A percentile compares a stretch with the other conserved stretches of the same genome.
phyloP scores from a whole-genome alignment of 2,329 filamentous ascomycete genomes.

The Ceratocystis eucalypticola region DNA sequence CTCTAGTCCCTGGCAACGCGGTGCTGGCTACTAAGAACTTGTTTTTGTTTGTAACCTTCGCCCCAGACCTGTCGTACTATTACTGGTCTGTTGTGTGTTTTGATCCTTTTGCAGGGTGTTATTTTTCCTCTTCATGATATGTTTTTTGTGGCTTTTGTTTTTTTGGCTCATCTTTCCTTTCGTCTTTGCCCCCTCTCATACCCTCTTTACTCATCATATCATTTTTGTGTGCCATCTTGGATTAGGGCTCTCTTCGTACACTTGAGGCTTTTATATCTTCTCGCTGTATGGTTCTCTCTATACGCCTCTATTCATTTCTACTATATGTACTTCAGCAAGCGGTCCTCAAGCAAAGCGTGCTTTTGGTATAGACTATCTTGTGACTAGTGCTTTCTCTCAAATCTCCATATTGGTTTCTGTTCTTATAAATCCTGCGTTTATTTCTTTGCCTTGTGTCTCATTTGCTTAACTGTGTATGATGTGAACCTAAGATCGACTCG shows the following conservation, averaged over 20 bases:
- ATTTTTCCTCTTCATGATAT: not conserved
- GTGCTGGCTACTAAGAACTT: slow-evolving; percentile 31
- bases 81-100: not conserved
- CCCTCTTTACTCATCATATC: not conserved
- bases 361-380: no score
- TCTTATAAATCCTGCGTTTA: not conserved
- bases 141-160: slow-evolving; percentile 9
- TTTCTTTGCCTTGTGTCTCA: not conserved
- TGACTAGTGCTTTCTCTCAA: not conserved
- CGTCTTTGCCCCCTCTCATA: not conserved
- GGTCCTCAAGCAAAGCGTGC: not conserved
- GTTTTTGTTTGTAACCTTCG: not conserved
- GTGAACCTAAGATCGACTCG: no score
- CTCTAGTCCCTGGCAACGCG: slow-evolving; percentile 33
- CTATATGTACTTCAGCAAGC: not conserved
- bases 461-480: not conserved
- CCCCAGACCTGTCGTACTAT: not conserved
- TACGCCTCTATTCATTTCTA: not conserved
- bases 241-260: not conserved
- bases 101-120: not conserved
- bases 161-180: not conserved
- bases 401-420: not conserved
- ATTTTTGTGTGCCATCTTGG: not conserved
- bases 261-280: not conserved
- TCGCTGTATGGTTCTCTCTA: not conserved